Evolutionary conservation across 305 asterid genomes (phyloP).

Genomic region (Salvia sclarea): DNA sequence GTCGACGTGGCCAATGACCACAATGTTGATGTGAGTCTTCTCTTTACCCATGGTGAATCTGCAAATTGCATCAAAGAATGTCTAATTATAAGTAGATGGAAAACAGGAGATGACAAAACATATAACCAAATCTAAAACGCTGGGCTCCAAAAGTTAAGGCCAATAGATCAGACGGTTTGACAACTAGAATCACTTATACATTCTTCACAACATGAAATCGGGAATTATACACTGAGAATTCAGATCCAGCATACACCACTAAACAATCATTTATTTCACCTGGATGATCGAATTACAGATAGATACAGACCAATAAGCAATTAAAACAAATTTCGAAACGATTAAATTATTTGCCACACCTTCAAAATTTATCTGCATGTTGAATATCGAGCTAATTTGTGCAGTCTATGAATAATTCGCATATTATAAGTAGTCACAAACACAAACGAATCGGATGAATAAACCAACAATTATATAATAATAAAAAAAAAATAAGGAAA

Average conservation of each 20-base stretch:
- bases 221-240: neutral
- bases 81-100: neutral
- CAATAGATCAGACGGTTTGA: too few species aligned
- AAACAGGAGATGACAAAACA: neutral
- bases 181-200: neutral
- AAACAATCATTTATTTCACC: neutral
- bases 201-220: neutral
- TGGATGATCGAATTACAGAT: neutral
- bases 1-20: conserved; percentile 83
- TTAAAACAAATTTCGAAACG: neutral
- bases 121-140: neutral
- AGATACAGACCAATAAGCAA: too few species aligned
- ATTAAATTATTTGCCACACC: neutral
- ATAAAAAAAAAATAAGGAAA: neutral
- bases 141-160: neutral
- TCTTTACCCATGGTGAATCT: conserved; percentile 61
- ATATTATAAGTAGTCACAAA: too few species aligned
- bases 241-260: too few species aligned
- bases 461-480: neutral
- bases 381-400: neutral
- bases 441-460: neutral
- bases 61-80: neutral
- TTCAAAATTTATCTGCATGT: neutral
- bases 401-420: neutral
- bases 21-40: conserved; percentile 74